Percentiles rank a stretch among this genome's conserved stretches.
Evolutionary conservation across 257 asterid genomes (phyloP).

Genomic region (Verbascum thapsus): DNA sequence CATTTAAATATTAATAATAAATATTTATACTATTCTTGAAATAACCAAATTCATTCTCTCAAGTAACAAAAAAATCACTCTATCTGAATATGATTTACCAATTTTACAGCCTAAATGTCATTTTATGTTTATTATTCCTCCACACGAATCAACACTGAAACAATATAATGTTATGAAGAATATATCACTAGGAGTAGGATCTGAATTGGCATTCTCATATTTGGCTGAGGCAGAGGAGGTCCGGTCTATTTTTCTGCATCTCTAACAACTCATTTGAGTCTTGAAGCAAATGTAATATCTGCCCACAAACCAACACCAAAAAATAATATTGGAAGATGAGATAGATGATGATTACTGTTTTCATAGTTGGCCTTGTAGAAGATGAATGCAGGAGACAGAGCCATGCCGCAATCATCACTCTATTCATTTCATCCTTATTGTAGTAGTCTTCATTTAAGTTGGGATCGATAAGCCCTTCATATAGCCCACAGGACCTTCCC

Average conservation of each 20-base stretch:
- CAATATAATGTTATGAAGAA: no score
- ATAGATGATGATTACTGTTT: slow-evolving; percentile 45
- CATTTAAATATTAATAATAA: no score
- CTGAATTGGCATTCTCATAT: slow-evolving; percentile 40
- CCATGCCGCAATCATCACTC: slow-evolving; percentile 61
- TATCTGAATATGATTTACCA: no score
- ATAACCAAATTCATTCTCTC: no score
- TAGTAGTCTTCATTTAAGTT: slow-evolving; percentile 53
- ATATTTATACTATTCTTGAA: no score
- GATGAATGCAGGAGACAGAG: slow-evolving; percentile 81
- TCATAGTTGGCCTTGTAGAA: slow-evolving; percentile 81
- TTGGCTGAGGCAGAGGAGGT: slow-evolving; percentile 31
- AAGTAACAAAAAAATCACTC: no score
- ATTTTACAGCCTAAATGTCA: no score
- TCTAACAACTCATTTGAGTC: slow-evolving; percentile 54
- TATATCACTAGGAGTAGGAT: slow-evolving; percentile 20
- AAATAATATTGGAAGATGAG: slow-evolving; percentile 22
- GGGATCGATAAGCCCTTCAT: slow-evolving; percentile 71
- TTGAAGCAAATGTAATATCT: slow-evolving; percentile 59
- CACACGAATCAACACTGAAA: no score
- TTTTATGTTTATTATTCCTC: no score
- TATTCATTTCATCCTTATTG: slow-evolving; percentile 61
- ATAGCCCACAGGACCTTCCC: slow-evolving; percentile 68
- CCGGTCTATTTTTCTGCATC: slow-evolving; percentile 51
- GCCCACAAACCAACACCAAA: slow-evolving; percentile 27